These are phyloP conservation scores for Achaetomium macrosporum DNA, from an alignment of 2,329 filamentous ascomycete species.

Conservation along the genomic window DNA sequence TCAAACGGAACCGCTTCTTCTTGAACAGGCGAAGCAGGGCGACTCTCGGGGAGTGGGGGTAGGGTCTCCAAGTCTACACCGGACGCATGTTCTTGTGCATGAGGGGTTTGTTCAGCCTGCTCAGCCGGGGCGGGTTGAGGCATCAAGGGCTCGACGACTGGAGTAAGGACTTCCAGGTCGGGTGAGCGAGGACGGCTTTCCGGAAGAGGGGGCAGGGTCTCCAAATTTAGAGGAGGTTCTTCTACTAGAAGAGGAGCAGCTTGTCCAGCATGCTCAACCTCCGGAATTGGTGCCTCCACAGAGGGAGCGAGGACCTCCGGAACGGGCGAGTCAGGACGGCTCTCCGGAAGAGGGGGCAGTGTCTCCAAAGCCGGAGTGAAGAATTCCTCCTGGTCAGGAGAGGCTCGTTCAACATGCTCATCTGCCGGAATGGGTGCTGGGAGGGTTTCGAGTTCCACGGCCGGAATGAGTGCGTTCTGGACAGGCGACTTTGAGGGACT, in stretches of 20 bases:
- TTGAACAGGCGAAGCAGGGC: constrained; percentile 1
- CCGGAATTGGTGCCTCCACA: neutral
- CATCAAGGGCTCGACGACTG: neutral
- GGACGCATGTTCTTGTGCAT: neutral
- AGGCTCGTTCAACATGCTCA: constrained; percentile 36
- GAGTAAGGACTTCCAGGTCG: neutral
- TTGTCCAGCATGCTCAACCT: no score
- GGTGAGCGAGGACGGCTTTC: constrained; percentile 3
- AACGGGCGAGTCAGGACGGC: neutral
- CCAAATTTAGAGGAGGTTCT: neutral
- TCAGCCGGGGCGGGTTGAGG: neutral
- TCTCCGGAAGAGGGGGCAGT: constrained; percentile 6
- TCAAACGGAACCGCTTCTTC: neutral
- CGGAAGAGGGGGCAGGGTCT: constrained; percentile 1
- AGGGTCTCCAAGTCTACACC: neutral
- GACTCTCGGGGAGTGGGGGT: constrained; percentile 11
- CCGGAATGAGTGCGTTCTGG: neutral
- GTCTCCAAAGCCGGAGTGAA: neutral
- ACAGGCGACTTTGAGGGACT: constrained; percentile 5
- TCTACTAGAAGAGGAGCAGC: no score
- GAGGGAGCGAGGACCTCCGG: neutral
- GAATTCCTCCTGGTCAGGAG: neutral
- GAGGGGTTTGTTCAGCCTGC: neutral
- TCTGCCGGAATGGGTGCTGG: neutral
- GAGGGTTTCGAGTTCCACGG: neutral